Conservation (phyloP, 345 rosid species). For the Corchorus capsularis region DNA sequence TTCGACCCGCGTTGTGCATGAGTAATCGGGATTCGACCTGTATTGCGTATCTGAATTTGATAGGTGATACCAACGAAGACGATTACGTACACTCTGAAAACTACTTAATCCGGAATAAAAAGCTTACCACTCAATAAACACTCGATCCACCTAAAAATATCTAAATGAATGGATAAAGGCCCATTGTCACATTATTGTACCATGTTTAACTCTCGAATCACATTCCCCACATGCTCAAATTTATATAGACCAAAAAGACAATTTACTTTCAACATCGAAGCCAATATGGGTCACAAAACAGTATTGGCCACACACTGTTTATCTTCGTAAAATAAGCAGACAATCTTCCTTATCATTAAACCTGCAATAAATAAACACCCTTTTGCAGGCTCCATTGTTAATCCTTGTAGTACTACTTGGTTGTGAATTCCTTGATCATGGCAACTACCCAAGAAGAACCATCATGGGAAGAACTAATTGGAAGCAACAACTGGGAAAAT, state of each 20-base stretch:
- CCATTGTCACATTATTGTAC: no score
- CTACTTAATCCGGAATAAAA: no score
- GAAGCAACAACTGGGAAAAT: slow-evolving; percentile 61
- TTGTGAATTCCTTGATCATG: slow-evolving; percentile 22
- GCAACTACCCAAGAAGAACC: slow-evolving; percentile 41
- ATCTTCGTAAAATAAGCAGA: background rate
- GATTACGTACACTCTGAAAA: no score
- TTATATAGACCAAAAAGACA: background rate
- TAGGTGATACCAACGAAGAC: no score
- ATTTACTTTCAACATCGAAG: background rate
- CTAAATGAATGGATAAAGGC: no score
- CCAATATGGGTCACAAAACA: background rate
- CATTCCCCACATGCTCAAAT: background rate
- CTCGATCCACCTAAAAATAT: no score
- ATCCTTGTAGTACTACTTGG: background rate
- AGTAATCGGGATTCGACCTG: no score
- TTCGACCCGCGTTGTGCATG: no score
- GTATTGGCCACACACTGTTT: background rate
- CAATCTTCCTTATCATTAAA: background rate
- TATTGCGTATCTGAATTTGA: no score
- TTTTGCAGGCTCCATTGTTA: background rate
- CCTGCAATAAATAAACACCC: background rate
- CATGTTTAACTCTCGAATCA: background rate
- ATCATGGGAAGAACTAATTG: slow-evolving; percentile 64
- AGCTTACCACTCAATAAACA: no score